Base-by-base conservation (phyloP, 2,329 filamentous ascomycete genomes). In the Penicillium crustosum region DNA sequence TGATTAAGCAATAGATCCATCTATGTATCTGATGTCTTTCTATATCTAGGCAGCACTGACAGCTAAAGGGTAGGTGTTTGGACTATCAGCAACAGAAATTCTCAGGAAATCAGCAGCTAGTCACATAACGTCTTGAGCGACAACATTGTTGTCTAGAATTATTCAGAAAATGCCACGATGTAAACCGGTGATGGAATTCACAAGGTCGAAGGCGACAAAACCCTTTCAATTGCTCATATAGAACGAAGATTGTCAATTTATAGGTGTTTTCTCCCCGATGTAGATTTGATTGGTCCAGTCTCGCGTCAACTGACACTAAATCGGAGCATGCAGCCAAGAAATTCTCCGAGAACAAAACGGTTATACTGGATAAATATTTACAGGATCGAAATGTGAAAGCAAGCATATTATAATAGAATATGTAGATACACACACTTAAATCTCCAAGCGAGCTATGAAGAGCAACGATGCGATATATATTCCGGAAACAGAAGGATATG, bases 261-360 rank as follows among this genome's bases (percentile, higher is more conserved):
- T 45, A 15, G 21, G 39, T 15, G 8, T 8, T n/a, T 12, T 45
- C 17, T 6, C 17, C 10, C 23, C 7, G 17, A 27, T 4, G 19
- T 23, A 19, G 13, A 33, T 38, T 10, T 47, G 51, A 53, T 53
- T 47, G 51, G 51, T 47, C 10, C 12, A 39, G 13, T 29, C 10
- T 53, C 12, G 6, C 33, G 51, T 53, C 51, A 53, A 47, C 21
- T 27, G 42, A n/a, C 41, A 42, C 47, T 49, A 29, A 49, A 49
- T 27, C 19, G 7, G 21, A 35, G 41, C 31, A 31, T 31, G 29
- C 29, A 31, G 29, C 29, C 23, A 27, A 45, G 23, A 19, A 47
- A 53, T 33, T 45, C n/a, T 8, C 51, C 51, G 51, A 47, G 27
- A 31, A 15, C 12, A 13, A 47, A 29, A 36, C 23, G 39, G 41